Evolutionary conservation across 2,329 filamentous ascomycete genomes (phyloP).

Genomic region (Lasiodiplodia gonubiensis): DNA sequence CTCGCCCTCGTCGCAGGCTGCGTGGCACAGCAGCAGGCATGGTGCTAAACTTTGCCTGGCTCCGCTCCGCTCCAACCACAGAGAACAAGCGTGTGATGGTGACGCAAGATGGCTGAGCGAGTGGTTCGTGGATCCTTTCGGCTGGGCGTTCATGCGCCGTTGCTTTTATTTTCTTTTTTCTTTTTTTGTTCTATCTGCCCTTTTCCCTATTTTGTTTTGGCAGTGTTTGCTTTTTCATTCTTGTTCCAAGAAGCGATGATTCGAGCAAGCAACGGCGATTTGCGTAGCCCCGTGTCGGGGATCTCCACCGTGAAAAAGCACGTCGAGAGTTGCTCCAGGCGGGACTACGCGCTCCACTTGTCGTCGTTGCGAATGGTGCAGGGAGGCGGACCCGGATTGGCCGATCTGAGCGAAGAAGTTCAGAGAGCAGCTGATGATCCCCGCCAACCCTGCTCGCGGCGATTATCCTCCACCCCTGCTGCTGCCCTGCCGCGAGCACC

Average conservation of each 20-base stretch:
- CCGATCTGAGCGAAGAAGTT: slow-evolving; percentile 4
- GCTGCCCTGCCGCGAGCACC: neutral
- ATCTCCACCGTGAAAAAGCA: neutral
- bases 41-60: slow-evolving; percentile 14
- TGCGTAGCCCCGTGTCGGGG: neutral
- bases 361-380: neutral
- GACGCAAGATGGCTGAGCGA: neutral
- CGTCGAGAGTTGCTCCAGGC: neutral
- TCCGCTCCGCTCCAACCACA: neutral
- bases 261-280: neutral
- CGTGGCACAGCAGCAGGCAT: neutral
- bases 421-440: slow-evolving; percentile 16
- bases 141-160: neutral
- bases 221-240: slow-evolving; percentile 7
- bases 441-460: slow-evolving; percentile 13
- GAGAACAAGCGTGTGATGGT: neutral
- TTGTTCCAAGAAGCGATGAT: neutral
- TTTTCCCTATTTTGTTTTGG: neutral
- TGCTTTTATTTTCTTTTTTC: neutral
- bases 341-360: neutral
- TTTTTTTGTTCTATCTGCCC: neutral
- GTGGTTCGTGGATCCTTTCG: neutral
- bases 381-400: neutral
- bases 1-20: slow-evolving; percentile 7
- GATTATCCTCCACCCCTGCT: neutral